A percentile compares a stretch with the other conserved stretches of the same genome.
Evolutionary conservation across 148 eudicot genomes (phyloP).

Genomic region (Silene conica): DNA sequence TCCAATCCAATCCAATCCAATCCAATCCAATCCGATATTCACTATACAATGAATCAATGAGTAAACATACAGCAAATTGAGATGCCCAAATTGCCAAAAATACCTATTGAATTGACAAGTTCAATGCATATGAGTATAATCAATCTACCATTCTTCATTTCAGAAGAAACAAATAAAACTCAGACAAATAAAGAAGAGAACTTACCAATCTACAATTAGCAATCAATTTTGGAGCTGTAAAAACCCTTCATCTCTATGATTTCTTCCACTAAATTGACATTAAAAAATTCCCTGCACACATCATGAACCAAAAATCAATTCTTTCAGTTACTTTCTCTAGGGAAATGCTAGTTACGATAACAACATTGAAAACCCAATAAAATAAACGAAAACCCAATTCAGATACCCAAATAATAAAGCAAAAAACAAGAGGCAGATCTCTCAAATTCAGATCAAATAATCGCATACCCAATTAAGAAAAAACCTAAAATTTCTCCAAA

Average conservation of each 20-base stretch:
- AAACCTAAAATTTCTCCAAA: not conserved
- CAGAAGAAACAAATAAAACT: not conserved
- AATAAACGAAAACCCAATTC: not conserved
- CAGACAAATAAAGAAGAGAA: conserved; percentile 5
- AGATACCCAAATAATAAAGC: not conserved
- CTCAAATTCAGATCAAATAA: conserved; percentile 30
- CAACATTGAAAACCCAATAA: too few relatives aligned
- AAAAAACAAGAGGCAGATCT: conserved; percentile 34
- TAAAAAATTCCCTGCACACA: conserved; percentile 7
- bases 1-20: not conserved
- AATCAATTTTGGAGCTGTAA: conserved; percentile 9
- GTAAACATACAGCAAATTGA: not conserved
- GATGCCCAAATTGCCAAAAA: not conserved
- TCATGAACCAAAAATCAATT: conserved; percentile 7
- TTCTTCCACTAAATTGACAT: not conserved
- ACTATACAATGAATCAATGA: conserved; percentile 2
- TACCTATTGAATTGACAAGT: conserved; percentile 19
- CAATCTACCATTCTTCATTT: not conserved
- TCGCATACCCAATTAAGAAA: not conserved
- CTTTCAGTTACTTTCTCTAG: not conserved
- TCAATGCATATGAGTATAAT: conserved; percentile 5
- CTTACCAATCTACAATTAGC: conserved; percentile 26
- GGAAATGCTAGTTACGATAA: not conserved
- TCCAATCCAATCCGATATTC: not conserved
- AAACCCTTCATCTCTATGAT: conserved; percentile 4